Percentiles rank a stretch among this genome's conserved stretches.
Conservation (phyloP, 2,329 filamentous ascomycete genomes). For the Phyllosticta ampelicida region DNA sequence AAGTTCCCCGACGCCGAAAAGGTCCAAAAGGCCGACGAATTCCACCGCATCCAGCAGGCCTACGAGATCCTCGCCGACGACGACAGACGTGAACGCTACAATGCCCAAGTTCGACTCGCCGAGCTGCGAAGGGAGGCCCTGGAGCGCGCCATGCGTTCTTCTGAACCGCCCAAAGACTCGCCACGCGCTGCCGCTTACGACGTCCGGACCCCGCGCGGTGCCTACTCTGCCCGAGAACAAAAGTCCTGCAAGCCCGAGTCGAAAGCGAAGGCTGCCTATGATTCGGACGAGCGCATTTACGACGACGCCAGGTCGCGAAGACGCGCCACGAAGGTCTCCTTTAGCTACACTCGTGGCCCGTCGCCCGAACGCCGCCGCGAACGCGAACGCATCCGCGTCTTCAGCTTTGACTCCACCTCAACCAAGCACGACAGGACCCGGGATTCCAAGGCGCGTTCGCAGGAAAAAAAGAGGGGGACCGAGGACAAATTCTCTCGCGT, state of each 20-base stretch:
- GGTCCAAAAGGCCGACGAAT: constrained; percentile 70
- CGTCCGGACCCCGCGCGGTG: constrained; percentile 12
- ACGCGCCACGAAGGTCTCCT: background rate
- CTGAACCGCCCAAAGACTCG: constrained; percentile 17
- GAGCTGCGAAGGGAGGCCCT: constrained; percentile 50
- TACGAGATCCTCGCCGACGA: constrained; percentile 86
- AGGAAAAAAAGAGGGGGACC: constrained; percentile 6
- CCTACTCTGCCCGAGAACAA: constrained; percentile 17
- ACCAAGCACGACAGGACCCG: constrained; percentile 9
- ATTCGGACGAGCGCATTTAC: constrained; percentile 4
- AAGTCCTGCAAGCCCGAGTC: constrained; percentile 14
- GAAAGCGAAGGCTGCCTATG: constrained; percentile 13
- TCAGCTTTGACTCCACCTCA: background rate
- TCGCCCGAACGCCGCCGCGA: background rate
- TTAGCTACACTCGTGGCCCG: background rate
- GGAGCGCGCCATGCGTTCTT: constrained; percentile 26
- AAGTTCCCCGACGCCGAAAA: constrained; percentile 75
- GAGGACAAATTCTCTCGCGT: constrained; percentile 1
- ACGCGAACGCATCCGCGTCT: background rate
- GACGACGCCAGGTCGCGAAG: background rate
- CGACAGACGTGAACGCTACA: constrained; percentile 60
- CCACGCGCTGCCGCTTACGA: constrained; percentile 19
- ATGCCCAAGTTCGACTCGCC: constrained; percentile 59
- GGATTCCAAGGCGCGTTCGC: constrained; percentile 8
- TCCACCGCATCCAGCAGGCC: constrained; percentile 83